These are phyloP conservation scores for Saururus chinensis DNA, from an alignment of 164 flowering plant genomes.

Conservation along the genomic window DNA sequence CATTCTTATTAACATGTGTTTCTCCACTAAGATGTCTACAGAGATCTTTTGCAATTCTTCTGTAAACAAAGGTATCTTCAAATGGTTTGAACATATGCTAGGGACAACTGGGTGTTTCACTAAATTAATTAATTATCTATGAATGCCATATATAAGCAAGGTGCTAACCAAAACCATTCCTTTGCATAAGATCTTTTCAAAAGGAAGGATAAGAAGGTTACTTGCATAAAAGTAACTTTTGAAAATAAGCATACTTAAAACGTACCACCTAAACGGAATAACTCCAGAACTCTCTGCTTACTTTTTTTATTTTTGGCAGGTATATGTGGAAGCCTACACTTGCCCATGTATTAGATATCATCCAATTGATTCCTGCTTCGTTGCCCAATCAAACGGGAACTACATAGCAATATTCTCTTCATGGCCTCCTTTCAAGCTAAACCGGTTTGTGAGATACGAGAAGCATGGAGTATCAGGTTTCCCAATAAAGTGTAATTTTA, in stretches of 20 bases:
- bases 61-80: too few relatives aligned
- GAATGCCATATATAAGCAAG: too few relatives aligned
- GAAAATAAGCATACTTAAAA: not conserved
- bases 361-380: conserved; percentile 63
- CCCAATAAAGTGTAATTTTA: conserved; percentile 80
- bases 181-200: not conserved
- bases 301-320: conserved; percentile 31
- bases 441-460: conserved; percentile 79
- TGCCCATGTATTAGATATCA: conserved; percentile 68
- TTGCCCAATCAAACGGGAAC: conserved; percentile 89
- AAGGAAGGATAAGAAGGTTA: too few relatives aligned
- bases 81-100: too few relatives aligned
- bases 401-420: conserved; percentile 81
- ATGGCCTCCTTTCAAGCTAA: conserved; percentile 64
- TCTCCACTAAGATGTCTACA: too few relatives aligned
- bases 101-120: too few relatives aligned
- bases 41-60: too few relatives aligned
- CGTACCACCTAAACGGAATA: not conserved
- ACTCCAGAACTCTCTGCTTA: not conserved
- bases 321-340: conserved; percentile 83
- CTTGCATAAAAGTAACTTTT: too few relatives aligned
- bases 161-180: too few relatives aligned
- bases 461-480: conserved; percentile 93
- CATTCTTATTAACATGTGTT: too few relatives aligned
- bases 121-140: too few relatives aligned